These are phyloP conservation scores for Cronartium quercuum DNA, from an alignment of 1,284 basidiomycete species.

Conservation along the genomic window DNA sequence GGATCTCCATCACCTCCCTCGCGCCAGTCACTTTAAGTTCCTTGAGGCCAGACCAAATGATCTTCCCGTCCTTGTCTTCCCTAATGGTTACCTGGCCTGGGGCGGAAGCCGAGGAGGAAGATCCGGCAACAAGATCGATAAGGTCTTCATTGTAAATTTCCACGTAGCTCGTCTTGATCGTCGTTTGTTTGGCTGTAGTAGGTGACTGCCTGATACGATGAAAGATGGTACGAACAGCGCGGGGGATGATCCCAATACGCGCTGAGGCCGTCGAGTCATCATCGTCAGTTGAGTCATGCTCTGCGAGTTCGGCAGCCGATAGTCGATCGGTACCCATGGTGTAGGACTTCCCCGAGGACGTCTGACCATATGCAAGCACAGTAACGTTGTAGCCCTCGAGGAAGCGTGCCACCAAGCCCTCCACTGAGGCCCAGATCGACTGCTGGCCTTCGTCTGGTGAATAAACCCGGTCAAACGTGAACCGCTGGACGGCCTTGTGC, in stretches of 20 bases:
- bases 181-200: slow-evolving; percentile 65
- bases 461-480: slow-evolving; percentile 91
- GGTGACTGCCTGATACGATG: slow-evolving; percentile 66
- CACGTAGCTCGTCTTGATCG: slow-evolving; percentile 77
- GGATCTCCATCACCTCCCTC: slow-evolving; percentile 84
- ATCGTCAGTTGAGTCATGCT: slow-evolving; percentile 66
- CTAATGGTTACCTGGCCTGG: slow-evolving; percentile 84
- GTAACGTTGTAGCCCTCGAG: slow-evolving; percentile 96
- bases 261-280: slow-evolving; percentile 62
- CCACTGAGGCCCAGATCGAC: slow-evolving; percentile 76
- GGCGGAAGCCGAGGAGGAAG: slow-evolving; percentile 13
- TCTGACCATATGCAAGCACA: slow-evolving; percentile 95
- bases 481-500: slow-evolving; percentile 56
- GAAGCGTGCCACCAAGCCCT: slow-evolving; percentile 80
- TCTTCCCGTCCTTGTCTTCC: slow-evolving; percentile 91
- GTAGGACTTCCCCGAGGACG: slow-evolving; percentile 92
- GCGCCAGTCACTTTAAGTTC: slow-evolving; percentile 79
- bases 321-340: slow-evolving; percentile 77
- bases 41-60: slow-evolving; percentile 90
- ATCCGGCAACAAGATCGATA: slow-evolving; percentile 48
- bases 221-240: slow-evolving; percentile 89
- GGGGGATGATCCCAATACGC: slow-evolving; percentile 74
- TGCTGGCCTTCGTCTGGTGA: slow-evolving; percentile 73
- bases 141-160: slow-evolving; percentile 88
- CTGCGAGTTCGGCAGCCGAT: slow-evolving; percentile 45